Evolutionary conservation across 1,284 basidiomycete genomes (phyloP), one percentile per base, ranked within the genome.

Genomic region (Ganoderma meredithae): DNA sequence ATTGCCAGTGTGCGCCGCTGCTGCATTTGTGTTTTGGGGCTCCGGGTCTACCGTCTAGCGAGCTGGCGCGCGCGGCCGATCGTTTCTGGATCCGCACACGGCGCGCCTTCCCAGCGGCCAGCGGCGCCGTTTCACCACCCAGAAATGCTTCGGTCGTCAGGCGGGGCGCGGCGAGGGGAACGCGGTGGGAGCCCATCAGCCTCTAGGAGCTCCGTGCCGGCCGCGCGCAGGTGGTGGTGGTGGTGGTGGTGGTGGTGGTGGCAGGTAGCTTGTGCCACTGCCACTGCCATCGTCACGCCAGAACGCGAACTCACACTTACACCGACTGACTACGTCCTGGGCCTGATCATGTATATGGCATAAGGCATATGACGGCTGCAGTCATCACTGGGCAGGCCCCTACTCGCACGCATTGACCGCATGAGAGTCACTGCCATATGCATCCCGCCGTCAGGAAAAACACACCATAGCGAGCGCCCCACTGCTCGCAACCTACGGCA

Each of bases 181-280:
- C 52, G 31, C 22, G 22, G 47, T 49, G 47, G 47, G 47, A 49
- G 47, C 47, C 22, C 47, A 49, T 49, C 47, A 49, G 19, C 47
- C 8, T 10, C 47, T 19, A 22, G 47, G 22, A 49, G 47, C 47
- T 49, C 47, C 47, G 47, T 25, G 47, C 12, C 47, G 47, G n/a
- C 10, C 22, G 47, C 22, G 47, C 47, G 13, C 9, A n/a, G n/a
- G n/a, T 49, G 8, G 8, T 25, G 17, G 17, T n/a, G 44, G 44
- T 17, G 47, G 47, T 25, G 22, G 22, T 25, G 44, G 44, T 22
- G 44, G 44, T 6, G 19, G 43, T 44, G 19, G 15, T 22, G 44
- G 43, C 43, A 9, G 8, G 44, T 22, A 47, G 17, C 44, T 6
- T n/a, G 44, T 49, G 47, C 47, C 47, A 49, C 47, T 25, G 47